Percentiles rank a stretch among this genome's conserved stretches.
Evolutionary conservation across 257 asterid genomes (phyloP).

Genomic region (Przewalskia tangutica): DNA sequence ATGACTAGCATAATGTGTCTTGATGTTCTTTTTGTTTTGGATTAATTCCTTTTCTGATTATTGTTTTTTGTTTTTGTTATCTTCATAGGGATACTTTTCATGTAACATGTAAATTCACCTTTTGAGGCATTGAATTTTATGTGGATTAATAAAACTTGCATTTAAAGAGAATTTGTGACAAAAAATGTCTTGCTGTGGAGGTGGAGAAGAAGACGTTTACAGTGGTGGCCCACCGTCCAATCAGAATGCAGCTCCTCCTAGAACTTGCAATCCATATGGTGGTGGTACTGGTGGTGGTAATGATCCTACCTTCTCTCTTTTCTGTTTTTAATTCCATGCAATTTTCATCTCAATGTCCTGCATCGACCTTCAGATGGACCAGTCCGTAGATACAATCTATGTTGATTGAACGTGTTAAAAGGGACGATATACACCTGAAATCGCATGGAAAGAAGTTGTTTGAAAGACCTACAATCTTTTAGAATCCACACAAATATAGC

Average conservation of each 20-base stretch:
- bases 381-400: neutral
- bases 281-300: conserved; percentile 52
- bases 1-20: neutral
- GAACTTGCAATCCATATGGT: conserved; percentile 41
- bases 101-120: neutral
- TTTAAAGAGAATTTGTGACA: conserved; percentile 10
- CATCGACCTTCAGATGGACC: neutral
- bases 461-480: neutral
- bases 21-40: neutral
- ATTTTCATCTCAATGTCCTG: neutral
- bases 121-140: too few relatives aligned
- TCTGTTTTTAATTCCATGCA: too few relatives aligned
- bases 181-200: conserved; percentile 81
- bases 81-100: neutral
- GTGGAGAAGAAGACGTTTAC: conserved; percentile 59
- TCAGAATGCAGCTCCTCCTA: conserved; percentile 58
- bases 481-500: neutral
- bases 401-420: neutral
- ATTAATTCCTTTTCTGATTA: neutral
- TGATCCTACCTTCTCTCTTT: neutral
- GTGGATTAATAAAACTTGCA: neutral
- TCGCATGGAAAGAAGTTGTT: neutral
- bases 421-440: too few relatives aligned
- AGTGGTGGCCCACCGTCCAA: conserved; percentile 57
- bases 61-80: neutral